Conservation (phyloP, 2,329 filamentous ascomycete species). For the Scedosporium aurantiacum region DNA sequence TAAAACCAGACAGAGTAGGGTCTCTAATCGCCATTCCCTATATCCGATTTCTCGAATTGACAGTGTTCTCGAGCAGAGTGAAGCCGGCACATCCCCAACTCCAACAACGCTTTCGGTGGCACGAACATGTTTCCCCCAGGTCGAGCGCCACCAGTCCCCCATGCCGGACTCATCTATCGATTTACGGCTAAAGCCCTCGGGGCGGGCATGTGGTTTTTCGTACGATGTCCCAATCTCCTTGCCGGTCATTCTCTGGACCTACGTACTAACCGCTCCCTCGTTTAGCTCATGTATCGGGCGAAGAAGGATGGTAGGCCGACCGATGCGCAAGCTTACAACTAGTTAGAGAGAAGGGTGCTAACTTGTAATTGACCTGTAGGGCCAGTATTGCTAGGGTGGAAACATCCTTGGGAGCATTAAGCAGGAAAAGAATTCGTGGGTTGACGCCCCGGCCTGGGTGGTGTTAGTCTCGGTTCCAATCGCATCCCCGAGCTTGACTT, state of each 20-base stretch:
- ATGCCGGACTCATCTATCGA: constrained; percentile 58
- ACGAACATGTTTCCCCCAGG: constrained; percentile 7
- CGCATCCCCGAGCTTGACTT: constrained; percentile 2
- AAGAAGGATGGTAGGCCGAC: constrained; percentile 70
- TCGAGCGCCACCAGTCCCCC: constrained; percentile 30
- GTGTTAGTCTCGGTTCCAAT: constrained; percentile 7
- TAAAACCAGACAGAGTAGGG: no score
- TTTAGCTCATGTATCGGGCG: constrained; percentile 84
- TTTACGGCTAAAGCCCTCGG: constrained; percentile 78
- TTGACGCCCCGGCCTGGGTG: neutral
- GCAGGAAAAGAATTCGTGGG: constrained; percentile 13
- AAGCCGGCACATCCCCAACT: neutral
- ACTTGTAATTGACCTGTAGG: constrained; percentile 25
- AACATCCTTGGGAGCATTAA: constrained; percentile 94
- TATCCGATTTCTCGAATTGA: neutral
- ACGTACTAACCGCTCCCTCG: neutral
- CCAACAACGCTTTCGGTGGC: neutral
- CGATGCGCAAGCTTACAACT: neutral
- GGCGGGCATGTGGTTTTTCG: constrained; percentile 99
- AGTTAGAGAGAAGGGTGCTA: constrained; percentile 9
- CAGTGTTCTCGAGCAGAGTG: neutral
- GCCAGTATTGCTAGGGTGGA: constrained; percentile 78
- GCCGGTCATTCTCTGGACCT: neutral
- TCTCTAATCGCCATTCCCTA: neutral
- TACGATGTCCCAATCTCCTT: constrained; percentile 36